Conservation (phyloP, 495 filamentous ascomycete genomes). For the Schizothecium vesticola region DNA sequence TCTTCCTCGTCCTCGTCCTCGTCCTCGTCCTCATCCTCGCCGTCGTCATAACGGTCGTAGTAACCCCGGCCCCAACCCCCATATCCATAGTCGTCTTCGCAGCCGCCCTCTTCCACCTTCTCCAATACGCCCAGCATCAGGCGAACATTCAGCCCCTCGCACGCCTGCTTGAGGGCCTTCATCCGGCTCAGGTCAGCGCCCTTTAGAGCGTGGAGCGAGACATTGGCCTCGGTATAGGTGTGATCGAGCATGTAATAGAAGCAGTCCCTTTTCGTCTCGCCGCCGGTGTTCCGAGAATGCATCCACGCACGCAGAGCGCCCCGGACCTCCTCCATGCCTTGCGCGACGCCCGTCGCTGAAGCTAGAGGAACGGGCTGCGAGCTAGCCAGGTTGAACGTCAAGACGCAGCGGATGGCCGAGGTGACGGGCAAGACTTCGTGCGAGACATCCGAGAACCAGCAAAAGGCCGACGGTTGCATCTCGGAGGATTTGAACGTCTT, state of each 20-base stretch:
- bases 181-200: slow-evolving; percentile 30
- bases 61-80: neutral
- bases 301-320: slow-evolving; percentile 24
- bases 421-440: slow-evolving; percentile 49
- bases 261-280: neutral
- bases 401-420: slow-evolving; percentile 46
- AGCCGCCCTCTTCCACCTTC: slow-evolving; percentile 20
- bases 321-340: slow-evolving; percentile 10
- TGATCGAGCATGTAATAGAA: slow-evolving; percentile 43
- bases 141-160: slow-evolving; percentile 27
- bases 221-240: slow-evolving; percentile 42
- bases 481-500: slow-evolving; percentile 36
- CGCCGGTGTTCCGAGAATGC: neutral
- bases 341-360: neutral
- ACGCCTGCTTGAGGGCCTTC: slow-evolving; percentile 27
- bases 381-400: slow-evolving; percentile 51
- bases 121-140: slow-evolving; percentile 37
- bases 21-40: too few species aligned
- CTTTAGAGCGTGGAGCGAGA: slow-evolving; percentile 38
- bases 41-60: neutral
- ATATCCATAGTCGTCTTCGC: slow-evolving; percentile 1
- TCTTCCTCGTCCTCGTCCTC: slow-evolving; percentile 4
- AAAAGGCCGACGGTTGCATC: slow-evolving; percentile 34
- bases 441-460: slow-evolving; percentile 51
- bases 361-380: slow-evolving; percentile 13